phyloP scores from a whole-genome alignment of 495 filamentous ascomycete species.

The Penicillium subrubescens region DNA sequence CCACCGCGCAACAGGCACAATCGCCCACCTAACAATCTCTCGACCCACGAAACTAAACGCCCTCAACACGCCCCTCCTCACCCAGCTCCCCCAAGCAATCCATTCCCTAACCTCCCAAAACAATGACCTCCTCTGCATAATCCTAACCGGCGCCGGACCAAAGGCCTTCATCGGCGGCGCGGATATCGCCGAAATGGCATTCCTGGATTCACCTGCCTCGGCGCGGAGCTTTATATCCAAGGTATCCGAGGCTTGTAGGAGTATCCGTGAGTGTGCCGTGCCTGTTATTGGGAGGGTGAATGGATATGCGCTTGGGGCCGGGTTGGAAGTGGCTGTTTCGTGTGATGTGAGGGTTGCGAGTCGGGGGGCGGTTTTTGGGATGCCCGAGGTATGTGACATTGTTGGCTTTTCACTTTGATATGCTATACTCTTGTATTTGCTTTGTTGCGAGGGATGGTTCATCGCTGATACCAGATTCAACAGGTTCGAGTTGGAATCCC shows the following conservation, averaged over 20 bases:
- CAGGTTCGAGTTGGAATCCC: constrained; percentile 28
- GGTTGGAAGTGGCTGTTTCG: constrained; percentile 24
- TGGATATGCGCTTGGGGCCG: constrained; percentile 28
- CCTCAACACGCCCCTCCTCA: constrained; percentile 23
- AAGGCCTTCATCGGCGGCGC: constrained; percentile 31
- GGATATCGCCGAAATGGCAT: constrained; percentile 25
- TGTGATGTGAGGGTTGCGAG: constrained; percentile 30
- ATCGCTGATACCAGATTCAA: not conserved
- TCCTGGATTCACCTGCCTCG: constrained; percentile 13
- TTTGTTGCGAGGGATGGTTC: not conserved
- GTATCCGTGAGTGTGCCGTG: constrained; percentile 22
- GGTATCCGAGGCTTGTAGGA: constrained; percentile 22
- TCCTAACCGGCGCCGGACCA: constrained; percentile 25
- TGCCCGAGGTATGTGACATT: constrained; percentile 26
- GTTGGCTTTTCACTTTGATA: too few relatives aligned
- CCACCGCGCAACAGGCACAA: constrained; percentile 17
- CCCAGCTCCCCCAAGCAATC: constrained; percentile 11
- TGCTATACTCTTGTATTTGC: too few relatives aligned
- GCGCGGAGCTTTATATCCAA: constrained; percentile 23
- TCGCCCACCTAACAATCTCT: constrained; percentile 28
- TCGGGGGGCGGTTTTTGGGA: constrained; percentile 26
- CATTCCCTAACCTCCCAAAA: not conserved
- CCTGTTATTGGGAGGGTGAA: constrained; percentile 28
- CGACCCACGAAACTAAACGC: constrained; percentile 28
- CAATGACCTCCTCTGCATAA: constrained; percentile 21